phyloP scores from a whole-genome alignment of 805 yeast species.

The Wickerhamiella cacticola region DNA sequence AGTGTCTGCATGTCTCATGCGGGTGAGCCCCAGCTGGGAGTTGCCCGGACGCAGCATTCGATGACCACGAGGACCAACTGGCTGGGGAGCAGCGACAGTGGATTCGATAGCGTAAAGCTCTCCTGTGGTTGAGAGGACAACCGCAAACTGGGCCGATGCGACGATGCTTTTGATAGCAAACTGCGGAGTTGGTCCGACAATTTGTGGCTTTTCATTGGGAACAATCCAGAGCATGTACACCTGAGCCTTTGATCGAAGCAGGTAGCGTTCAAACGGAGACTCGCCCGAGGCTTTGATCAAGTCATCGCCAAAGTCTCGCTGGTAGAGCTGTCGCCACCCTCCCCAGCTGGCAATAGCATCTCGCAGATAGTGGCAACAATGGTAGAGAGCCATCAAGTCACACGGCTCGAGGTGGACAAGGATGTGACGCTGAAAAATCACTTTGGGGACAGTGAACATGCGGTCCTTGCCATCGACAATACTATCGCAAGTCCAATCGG shows the following conservation, averaged over 20 bases:
- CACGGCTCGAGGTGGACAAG: slow-evolving; percentile 6
- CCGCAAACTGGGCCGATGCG: slow-evolving; percentile 4
- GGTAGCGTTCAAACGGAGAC: slow-evolving; percentile 9
- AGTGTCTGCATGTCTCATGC: slow-evolving; percentile 5
- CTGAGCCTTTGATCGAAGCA: slow-evolving; percentile 8
- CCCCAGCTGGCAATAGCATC: slow-evolving; percentile 1
- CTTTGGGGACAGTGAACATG: not conserved
- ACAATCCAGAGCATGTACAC: slow-evolving; percentile 9
- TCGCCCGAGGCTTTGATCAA: not conserved
- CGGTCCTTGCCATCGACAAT: not conserved
- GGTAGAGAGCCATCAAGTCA: slow-evolving; percentile 10
- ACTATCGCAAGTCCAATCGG: not conserved
- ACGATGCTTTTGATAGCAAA: slow-evolving; percentile 4
- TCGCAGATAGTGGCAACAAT: not conserved
- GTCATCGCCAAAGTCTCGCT: slow-evolving; percentile 6
- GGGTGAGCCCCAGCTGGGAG: not conserved
- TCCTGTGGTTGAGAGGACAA: slow-evolving; percentile 1
- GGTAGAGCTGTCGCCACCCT: slow-evolving; percentile 8
- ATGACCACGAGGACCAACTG: slow-evolving; percentile 5
- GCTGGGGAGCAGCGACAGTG: not conserved
- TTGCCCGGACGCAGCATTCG: slow-evolving; percentile 4
- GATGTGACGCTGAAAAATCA: slow-evolving; percentile 7
- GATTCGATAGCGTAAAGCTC: slow-evolving; percentile 10
- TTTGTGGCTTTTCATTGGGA: slow-evolving; percentile 9
- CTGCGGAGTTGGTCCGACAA: slow-evolving; percentile 11